These are phyloP conservation scores for Periglandula ipomoeae DNA, from an alignment of 2,329 filamentous ascomycete genomes.

Conservation along the genomic window DNA sequence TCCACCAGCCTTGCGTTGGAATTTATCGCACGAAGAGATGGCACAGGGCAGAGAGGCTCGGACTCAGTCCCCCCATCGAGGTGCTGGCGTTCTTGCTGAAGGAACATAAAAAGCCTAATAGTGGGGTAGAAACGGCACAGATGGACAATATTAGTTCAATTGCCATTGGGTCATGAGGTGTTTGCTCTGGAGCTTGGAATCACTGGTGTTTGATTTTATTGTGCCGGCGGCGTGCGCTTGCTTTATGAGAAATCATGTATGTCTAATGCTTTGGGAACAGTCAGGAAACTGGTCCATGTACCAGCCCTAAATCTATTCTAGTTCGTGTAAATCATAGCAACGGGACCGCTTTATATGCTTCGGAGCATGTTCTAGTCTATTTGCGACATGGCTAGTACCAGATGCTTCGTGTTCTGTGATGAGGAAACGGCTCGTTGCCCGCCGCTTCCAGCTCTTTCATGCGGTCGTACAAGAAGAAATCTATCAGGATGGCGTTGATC, in stretches of 20 bases:
- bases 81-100: constrained; percentile 77
- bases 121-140: constrained; percentile 55
- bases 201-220: constrained; percentile 10
- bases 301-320: not conserved
- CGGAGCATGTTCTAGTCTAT: constrained; percentile 1
- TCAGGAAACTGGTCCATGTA: not conserved
- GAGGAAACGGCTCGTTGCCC: constrained; percentile 51
- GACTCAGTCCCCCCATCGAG: constrained; percentile 80
- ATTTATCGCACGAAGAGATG: constrained; percentile 75
- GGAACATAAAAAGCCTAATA: constrained; percentile 50
- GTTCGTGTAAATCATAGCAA: not conserved
- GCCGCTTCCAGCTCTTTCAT: constrained; percentile 74
- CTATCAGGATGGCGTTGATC: constrained; percentile 84
- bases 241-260: not conserved
- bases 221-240: not conserved
- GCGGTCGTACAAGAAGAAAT: constrained; percentile 94
- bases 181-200: constrained; percentile 8
- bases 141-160: constrained; percentile 58
- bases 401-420: constrained; percentile 86
- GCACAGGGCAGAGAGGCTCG: constrained; percentile 75
- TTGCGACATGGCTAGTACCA: constrained; percentile 59
- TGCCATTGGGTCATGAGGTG: constrained; percentile 26
- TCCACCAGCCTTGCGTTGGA: constrained; percentile 73
- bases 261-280: not conserved
- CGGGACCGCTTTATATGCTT: not conserved